Percentiles rank a stretch among this genome's conserved stretches.
phyloP scores from a whole-genome alignment of 106 monocot species.

The Dactylorhiza incarnata region DNA sequence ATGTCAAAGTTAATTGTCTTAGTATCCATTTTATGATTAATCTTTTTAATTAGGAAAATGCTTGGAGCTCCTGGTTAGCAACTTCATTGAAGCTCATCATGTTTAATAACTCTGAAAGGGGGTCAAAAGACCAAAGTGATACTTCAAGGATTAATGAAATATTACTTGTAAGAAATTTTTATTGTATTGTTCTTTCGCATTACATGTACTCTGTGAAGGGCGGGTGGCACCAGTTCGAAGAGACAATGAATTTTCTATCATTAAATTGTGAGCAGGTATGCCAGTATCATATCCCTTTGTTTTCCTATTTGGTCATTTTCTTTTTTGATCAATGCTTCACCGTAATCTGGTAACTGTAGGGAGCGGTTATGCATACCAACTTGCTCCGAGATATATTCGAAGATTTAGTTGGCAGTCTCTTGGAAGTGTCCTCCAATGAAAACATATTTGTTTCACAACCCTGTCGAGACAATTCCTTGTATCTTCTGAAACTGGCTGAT shows the following conservation, averaged over 20 bases:
- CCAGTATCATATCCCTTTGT: background rate
- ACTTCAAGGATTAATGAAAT: slow-evolving; percentile 34
- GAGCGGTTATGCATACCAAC: slow-evolving; percentile 13
- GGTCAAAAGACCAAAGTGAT: slow-evolving; percentile 13
- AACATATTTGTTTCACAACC: slow-evolving; percentile 76
- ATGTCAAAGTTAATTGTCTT: background rate
- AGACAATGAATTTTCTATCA: slow-evolving; percentile 75
- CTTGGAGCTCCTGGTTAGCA: slow-evolving; percentile 81
- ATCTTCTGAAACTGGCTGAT: slow-evolving; percentile 76
- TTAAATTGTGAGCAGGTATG: slow-evolving; percentile 54
- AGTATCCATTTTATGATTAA: background rate
- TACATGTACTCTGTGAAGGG: slow-evolving; percentile 79
- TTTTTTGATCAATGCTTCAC: background rate
- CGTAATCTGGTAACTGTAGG: slow-evolving; percentile 18
- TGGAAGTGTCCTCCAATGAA: slow-evolving; percentile 57
- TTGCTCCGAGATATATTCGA: slow-evolving; percentile 75
- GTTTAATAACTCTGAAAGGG: slow-evolving; percentile 25
- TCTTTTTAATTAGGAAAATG: slow-evolving; percentile 55
- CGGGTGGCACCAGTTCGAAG: slow-evolving; percentile 89
- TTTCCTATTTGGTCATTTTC: background rate
- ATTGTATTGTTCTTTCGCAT: slow-evolving; percentile 75
- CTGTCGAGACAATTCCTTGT: slow-evolving; percentile 88
- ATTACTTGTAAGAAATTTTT: slow-evolving; percentile 70
- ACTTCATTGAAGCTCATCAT: slow-evolving; percentile 63
- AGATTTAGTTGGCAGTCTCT: slow-evolving; percentile 60